phyloP scores from a whole-genome alignment of 192 early-diverging fungal species.

The Backusella morwellensis region DNA sequence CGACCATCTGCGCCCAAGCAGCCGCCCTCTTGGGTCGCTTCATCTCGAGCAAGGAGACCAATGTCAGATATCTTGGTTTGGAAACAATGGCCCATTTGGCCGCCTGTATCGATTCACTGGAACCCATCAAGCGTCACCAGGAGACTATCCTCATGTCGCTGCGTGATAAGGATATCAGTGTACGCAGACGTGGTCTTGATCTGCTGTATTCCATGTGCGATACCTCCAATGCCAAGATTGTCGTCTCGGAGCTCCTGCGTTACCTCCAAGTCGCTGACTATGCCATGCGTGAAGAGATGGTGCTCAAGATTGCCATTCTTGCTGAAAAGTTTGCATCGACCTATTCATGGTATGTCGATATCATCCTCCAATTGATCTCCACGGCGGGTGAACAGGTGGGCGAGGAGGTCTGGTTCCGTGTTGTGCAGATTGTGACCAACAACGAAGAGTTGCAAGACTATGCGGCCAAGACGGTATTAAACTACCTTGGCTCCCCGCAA shows the following conservation, averaged over 20 bases:
- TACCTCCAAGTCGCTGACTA: conserved; percentile 89
- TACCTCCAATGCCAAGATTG: conserved; percentile 74
- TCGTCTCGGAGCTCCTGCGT: conserved; percentile 90
- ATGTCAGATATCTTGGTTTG: conserved; percentile 94
- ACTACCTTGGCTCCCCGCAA: conserved; percentile 81
- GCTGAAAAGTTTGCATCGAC: conserved; percentile 97
- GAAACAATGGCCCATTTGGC: conserved; percentile 98
- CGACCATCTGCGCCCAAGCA: conserved; percentile 82
- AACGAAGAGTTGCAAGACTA: conserved; percentile 96
- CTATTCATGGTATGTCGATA: conserved; percentile 98
- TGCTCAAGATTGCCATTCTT: conserved; percentile 97
- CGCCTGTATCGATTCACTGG: conserved; percentile 76
- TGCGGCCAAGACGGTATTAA: conserved; percentile 80
- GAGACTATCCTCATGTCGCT: conserved; percentile 88
- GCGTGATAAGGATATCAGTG: conserved; percentile 97
- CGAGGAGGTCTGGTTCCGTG: conserved; percentile 97
- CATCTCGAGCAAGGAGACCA: conserved; percentile 95
- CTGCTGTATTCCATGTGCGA: conserved; percentile 98
- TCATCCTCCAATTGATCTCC: conserved; percentile 94
- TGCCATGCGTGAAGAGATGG: conserved; percentile 95
- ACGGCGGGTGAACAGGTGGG: conserved; percentile 94
- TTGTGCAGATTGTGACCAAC: conserved; percentile 95
- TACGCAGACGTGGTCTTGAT: conserved; percentile 91
- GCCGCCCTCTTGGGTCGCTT: conserved; percentile 82
- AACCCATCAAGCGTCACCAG: conserved; percentile 80